These are phyloP conservation scores for Lophium mytilinum DNA, from an alignment of 495 filamentous ascomycete species.

Conservation along the genomic window DNA sequence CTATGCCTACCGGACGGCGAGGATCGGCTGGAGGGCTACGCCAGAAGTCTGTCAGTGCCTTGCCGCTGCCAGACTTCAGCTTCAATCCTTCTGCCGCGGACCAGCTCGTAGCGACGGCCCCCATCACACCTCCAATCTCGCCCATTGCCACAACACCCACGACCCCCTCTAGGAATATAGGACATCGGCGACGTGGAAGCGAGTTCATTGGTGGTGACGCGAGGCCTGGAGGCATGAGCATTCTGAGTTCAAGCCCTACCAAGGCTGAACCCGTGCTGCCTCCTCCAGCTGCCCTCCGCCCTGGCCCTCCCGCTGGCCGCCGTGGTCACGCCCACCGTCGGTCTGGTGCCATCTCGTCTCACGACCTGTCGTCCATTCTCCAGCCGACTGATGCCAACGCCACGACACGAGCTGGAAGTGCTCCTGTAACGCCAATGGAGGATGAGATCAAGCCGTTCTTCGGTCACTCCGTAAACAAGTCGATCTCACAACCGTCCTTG, in stretches of 20 bases:
- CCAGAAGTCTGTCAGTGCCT: conserved; percentile 25
- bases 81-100: conserved; percentile 30
- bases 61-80: conserved; percentile 35
- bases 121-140: conserved; percentile 26
- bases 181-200: conserved; percentile 66
- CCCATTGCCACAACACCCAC: conserved; percentile 21
- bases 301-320: conserved; percentile 42
- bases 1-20: conserved; percentile 16
- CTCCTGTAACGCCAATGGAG: conserved; percentile 60
- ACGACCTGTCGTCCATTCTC: conserved; percentile 68
- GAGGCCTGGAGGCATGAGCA: conserved; percentile 45
- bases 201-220: conserved; percentile 74
- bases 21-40: conserved; percentile 16
- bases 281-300: conserved; percentile 39
- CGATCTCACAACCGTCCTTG: conserved; percentile 23
- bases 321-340: conserved; percentile 77
- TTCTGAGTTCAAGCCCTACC: conserved; percentile 56
- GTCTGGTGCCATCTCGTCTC: conserved; percentile 78
- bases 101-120: conserved; percentile 3
- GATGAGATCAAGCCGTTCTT: conserved; percentile 10
- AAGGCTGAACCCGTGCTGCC: conserved; percentile 51
- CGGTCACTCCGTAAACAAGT: conserved; percentile 24
- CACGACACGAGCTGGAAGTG: conserved; percentile 48
- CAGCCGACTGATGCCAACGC: conserved; percentile 45
- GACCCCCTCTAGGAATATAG: conserved; percentile 40